phyloP scores from a whole-genome alignment of 2,329 filamentous ascomycete species.

The Fusarium beomiforme region DNA sequence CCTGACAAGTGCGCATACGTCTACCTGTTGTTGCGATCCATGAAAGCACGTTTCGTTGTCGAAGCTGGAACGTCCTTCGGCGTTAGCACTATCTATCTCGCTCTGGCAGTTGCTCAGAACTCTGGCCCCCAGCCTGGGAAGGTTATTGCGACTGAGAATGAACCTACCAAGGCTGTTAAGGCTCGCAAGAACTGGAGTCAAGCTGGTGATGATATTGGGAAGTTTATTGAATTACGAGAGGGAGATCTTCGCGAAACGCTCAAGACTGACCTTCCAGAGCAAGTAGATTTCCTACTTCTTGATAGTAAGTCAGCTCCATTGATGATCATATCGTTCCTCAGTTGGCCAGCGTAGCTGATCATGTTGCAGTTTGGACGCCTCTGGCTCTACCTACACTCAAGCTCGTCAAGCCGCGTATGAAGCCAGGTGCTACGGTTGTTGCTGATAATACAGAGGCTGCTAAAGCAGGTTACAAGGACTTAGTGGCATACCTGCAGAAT shows the following conservation, averaged over 20 bases:
- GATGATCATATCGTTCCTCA: neutral
- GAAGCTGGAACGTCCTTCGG: constrained; percentile 72
- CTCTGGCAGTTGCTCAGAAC: constrained; percentile 64
- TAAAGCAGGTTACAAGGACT: constrained; percentile 55
- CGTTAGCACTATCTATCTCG: constrained; percentile 70
- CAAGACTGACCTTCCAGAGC: constrained; percentile 54
- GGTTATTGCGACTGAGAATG: constrained; percentile 71
- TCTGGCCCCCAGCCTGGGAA: constrained; percentile 38
- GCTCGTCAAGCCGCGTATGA: constrained; percentile 56
- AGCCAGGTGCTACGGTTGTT: constrained; percentile 58
- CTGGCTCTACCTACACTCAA: constrained; percentile 63
- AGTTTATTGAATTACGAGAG: constrained; percentile 64
- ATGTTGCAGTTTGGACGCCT: constrained; percentile 62
- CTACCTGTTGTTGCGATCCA: constrained; percentile 62
- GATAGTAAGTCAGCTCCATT: constrained; percentile 61
- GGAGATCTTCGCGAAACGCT: constrained; percentile 66
- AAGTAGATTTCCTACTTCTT: constrained; percentile 67
- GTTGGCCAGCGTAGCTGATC: neutral
- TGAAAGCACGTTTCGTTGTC: constrained; percentile 61
- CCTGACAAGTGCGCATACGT: constrained; percentile 66
- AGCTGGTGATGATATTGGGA: constrained; percentile 59
- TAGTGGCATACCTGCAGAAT: constrained; percentile 57
- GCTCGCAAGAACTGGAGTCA: constrained; percentile 65
- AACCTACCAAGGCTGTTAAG: constrained; percentile 60
- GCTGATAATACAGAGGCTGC: constrained; percentile 58